These are phyloP conservation scores for Croton laevigatus DNA, from an alignment of 441 rosid genomes.

Conservation along the genomic window DNA sequence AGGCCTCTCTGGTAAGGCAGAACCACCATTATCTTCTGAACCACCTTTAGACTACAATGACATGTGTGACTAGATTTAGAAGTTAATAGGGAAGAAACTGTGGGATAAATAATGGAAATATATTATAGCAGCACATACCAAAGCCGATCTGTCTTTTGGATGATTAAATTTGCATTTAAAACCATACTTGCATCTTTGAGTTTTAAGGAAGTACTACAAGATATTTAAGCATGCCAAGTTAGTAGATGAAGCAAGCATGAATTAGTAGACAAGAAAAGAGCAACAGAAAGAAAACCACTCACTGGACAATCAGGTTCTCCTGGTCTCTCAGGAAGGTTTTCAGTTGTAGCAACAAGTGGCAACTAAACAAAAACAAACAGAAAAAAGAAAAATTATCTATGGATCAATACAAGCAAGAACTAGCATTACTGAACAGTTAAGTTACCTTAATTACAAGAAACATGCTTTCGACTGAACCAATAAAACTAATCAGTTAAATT, in stretches of 20 bases:
- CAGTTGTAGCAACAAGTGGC: constrained; percentile 44
- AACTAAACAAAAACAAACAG: constrained; percentile 44
- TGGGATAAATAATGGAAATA: constrained; percentile 7
- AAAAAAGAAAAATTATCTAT: not conserved
- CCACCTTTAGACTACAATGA: constrained; percentile 45
- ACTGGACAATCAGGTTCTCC: constrained; percentile 98
- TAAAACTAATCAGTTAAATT: not conserved
- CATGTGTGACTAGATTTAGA: constrained; percentile 16
- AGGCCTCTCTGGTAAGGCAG: constrained; percentile 76
- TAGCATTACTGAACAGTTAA: not conserved
- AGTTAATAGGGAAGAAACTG: constrained; percentile 11
- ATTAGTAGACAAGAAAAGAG: constrained; percentile 5
- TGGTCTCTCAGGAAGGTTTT: constrained; percentile 75
- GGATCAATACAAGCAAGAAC: not conserved
- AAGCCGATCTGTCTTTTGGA: constrained; percentile 50
- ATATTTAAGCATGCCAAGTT: constrained; percentile 14
- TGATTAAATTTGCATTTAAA: constrained; percentile 92
- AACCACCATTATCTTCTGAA: constrained; percentile 40
- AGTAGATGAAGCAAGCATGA: constrained; percentile 18
- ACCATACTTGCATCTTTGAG: constrained; percentile 93
- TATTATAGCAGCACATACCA: constrained; percentile 42
- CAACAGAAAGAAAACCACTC: constrained; percentile 30
- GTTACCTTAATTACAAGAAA: not conserved
- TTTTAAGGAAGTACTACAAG: constrained; percentile 81
- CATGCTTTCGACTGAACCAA: not conserved